These are phyloP conservation scores for Rhodomyrtus psidioides DNA, from an alignment of 441 rosid species.

Conservation along the genomic window DNA sequence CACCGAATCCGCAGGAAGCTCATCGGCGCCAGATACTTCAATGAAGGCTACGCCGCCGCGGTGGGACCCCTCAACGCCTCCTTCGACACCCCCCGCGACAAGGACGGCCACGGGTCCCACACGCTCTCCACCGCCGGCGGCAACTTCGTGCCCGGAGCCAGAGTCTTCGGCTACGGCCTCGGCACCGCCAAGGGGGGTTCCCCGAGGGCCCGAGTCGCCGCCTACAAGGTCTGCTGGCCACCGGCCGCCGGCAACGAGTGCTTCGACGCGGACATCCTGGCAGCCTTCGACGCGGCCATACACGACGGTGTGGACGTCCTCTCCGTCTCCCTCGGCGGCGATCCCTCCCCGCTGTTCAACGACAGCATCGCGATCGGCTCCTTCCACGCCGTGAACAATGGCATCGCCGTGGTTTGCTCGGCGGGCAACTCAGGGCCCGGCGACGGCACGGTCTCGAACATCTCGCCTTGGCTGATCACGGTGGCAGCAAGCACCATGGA, in stretches of 20 bases:
- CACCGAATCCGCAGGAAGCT: slow-evolving; percentile 33
- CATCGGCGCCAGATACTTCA: slow-evolving; percentile 72
- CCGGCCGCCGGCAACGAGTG: slow-evolving; percentile 29
- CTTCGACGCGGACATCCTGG: slow-evolving; percentile 56
- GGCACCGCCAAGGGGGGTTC: slow-evolving; percentile 85
- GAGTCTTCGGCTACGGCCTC: slow-evolving; percentile 41
- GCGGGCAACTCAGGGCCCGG: slow-evolving; percentile 64
- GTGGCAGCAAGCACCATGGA: slow-evolving; percentile 75
- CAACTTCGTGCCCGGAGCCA: slow-evolving; percentile 40
- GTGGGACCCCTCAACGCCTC: slow-evolving; percentile 45
- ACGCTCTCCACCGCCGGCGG: slow-evolving; percentile 82
- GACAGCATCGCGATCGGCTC: slow-evolving; percentile 52
- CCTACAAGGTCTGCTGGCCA: slow-evolving; percentile 78
- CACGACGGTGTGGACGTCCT: slow-evolving; percentile 66
- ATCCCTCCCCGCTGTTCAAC: slow-evolving; percentile 20
- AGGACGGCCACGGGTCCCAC: slow-evolving; percentile 79
- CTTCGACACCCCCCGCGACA: slow-evolving; percentile 52
- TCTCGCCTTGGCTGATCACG: slow-evolving; percentile 69
- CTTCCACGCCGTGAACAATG: slow-evolving; percentile 42
- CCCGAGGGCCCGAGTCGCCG: slow-evolving; percentile 65
- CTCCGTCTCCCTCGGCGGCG: slow-evolving; percentile 55
- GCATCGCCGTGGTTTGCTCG: slow-evolving; percentile 44
- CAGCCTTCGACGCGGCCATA: slow-evolving; percentile 68
- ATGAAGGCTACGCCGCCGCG: slow-evolving; percentile 47
- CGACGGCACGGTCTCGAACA: slow-evolving; percentile 32